Base-by-base conservation (phyloP, 2,329 filamentous ascomycete genomes). In the Aspergillus brasiliensis region DNA sequence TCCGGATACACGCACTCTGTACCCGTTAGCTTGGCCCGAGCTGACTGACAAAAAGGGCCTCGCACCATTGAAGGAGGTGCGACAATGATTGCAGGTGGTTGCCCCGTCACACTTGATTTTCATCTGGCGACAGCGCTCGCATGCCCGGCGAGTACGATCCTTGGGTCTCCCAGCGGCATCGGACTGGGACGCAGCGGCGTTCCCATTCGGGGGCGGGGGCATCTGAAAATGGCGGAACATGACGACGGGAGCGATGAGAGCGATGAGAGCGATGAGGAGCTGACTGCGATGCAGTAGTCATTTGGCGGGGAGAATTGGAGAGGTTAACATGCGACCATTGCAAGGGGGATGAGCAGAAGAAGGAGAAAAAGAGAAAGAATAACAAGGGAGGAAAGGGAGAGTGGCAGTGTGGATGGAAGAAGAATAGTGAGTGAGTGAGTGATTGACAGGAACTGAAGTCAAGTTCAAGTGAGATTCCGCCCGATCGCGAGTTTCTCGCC, bases 101-200 rank as follows among this genome's bases (percentile, higher is more conserved):
- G 38, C 46, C 3, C 53, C 52, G 34, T 60, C 52, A 15, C 58
- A 60, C 44, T 60, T 60, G 40, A 60, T 55, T 37, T 60, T 60
- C 58, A 60, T 60, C 46, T 60, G 58, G 34, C 58, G 52, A 52
- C 58, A 60, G 4, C 47, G 25, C 27, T 60, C 58, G 28, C 58
- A 60, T 21, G 58, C 58, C 38, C 23, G 48, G 27, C 46, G 52
- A 8, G 53, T 51, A n/a, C 58, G 58, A 13, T 49, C 46, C 28
- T 44, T 44, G 34, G n/a, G n/a, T 19, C 38, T 58, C 11, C 23
- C 46, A 2, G 46, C 15, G 25, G 46, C 27, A 49, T 49, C 46
- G n/a, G n/a, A 17, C 27, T 27, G 23, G 46, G 46, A 13, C n/a
- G n/a, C n/a, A n/a, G n/a, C n/a, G 7, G 46, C 3, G 13, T 49